phyloP scores from a whole-genome alignment of 495 filamentous ascomycete species.

The Daldinia grandis region DNA sequence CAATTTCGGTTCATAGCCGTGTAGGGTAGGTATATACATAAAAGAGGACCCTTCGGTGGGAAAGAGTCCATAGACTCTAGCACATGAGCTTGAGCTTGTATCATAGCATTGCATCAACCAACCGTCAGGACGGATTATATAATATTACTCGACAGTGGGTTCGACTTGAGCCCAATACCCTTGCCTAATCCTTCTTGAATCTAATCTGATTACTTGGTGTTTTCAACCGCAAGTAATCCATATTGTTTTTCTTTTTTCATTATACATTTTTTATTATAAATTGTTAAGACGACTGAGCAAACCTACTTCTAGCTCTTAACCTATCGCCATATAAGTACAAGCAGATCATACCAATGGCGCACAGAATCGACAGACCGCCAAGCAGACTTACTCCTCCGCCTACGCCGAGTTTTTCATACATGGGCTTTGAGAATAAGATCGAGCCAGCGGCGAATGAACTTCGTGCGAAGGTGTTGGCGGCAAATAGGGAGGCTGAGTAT shows the following conservation, averaged over 20 bases:
- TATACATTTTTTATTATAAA: not conserved
- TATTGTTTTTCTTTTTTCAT: not conserved
- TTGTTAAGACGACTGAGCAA: conserved; percentile 31
- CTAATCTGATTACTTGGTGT: not conserved
- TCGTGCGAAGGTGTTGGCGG: conserved; percentile 62
- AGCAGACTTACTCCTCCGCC: conserved; percentile 72
- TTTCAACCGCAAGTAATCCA: not conserved
- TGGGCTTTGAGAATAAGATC: conserved; percentile 60
- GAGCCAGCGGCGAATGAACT: conserved; percentile 65
- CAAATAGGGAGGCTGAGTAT: conserved; percentile 68
- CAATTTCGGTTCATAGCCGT: conserved; percentile 2
- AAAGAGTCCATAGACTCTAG: conserved; percentile 17
- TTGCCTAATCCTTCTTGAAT: not conserved
- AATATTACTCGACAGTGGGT: conserved; percentile 22
- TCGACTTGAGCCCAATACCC: conserved; percentile 21
- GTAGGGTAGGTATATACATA: conserved; percentile 16
- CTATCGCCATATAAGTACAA: conserved; percentile 32
- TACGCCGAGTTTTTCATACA: conserved; percentile 64
- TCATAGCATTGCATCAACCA: conserved; percentile 33
- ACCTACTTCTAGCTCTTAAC: conserved; percentile 33
- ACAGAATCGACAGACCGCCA: conserved; percentile 46
- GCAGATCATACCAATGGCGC: conserved; percentile 26
- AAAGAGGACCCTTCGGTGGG: conserved; percentile 3
- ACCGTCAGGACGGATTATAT: conserved; percentile 24
- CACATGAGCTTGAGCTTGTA: conserved; percentile 27